Evolutionary conservation across 495 filamentous ascomycete genomes (phyloP).

Genomic region (Penicillium angulare): DNA sequence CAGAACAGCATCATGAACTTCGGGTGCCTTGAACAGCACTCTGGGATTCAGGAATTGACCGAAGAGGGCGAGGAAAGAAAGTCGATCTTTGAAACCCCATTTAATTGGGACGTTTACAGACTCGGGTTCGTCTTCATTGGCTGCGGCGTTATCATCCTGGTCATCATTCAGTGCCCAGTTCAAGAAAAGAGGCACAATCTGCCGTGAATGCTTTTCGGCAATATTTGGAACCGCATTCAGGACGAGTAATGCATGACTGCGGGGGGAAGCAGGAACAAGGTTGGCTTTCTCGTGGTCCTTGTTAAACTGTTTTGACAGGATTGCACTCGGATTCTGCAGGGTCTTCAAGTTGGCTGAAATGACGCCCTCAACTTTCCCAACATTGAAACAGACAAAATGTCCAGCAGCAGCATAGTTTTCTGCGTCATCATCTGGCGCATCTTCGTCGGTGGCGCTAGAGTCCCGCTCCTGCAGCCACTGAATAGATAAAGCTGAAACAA

Average conservation of each 20-base stretch:
- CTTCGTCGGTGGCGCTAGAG: conserved; percentile 25
- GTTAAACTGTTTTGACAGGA: conserved; percentile 33
- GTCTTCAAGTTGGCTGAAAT: conserved; percentile 31
- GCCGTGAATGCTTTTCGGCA: conserved; percentile 82
- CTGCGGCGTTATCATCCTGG: conserved; percentile 42
- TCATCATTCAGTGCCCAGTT: conserved; percentile 63
- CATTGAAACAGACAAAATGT: conserved; percentile 81
- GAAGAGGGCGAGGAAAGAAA: conserved; percentile 79
- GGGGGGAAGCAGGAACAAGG: conserved; percentile 47
- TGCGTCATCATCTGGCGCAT: conserved; percentile 20
- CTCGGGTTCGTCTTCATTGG: conserved; percentile 17
- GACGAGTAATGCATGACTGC: conserved; percentile 76
- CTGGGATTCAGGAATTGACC: conserved; percentile 80
- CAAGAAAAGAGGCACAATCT: conserved; percentile 81
- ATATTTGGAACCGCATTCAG: conserved; percentile 68
- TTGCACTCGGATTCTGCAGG: conserved; percentile 17
- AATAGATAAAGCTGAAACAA: conserved; percentile 71
- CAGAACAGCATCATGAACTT: conserved; percentile 73
- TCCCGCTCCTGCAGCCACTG: conserved; percentile 70
- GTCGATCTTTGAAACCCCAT: conserved; percentile 70
- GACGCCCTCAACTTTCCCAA: conserved; percentile 53
- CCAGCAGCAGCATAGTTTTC: conserved; percentile 29
- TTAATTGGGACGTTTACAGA: conserved; percentile 25
- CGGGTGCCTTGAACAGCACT: conserved; percentile 71
- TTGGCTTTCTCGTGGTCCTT: conserved; percentile 31